phyloP scores from a whole-genome alignment of 495 filamentous ascomycete species.

The Penicillium argentinense region DNA sequence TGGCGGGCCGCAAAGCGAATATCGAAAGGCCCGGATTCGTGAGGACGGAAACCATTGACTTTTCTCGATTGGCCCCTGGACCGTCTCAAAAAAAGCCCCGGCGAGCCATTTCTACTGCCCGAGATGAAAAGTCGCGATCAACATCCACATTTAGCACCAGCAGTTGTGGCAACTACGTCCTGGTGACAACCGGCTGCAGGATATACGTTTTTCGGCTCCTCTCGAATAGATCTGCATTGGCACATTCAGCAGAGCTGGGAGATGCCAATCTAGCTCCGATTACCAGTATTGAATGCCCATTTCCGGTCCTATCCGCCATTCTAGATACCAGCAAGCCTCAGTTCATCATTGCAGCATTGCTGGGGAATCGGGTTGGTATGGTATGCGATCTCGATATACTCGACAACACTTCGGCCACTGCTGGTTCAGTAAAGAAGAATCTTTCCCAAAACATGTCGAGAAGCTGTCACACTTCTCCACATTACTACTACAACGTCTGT shows the following conservation, averaged over 20 bases:
- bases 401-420: neutral
- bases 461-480: constrained; percentile 25
- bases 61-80: constrained; percentile 28
- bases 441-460: constrained; percentile 18
- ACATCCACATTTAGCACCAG: constrained; percentile 53
- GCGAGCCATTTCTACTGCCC: neutral
- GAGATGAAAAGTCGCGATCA: neutral
- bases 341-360: constrained; percentile 60
- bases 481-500: constrained; percentile 59
- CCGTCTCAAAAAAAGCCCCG: constrained; percentile 10
- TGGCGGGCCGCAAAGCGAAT: constrained; percentile 48
- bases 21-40: constrained; percentile 47
- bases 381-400: constrained; percentile 53
- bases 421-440: constrained; percentile 8
- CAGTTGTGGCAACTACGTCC: constrained; percentile 58
- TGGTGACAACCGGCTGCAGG: constrained; percentile 56
- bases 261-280: constrained; percentile 42
- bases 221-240: constrained; percentile 20
- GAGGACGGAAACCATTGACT: constrained; percentile 33
- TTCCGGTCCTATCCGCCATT: constrained; percentile 57
- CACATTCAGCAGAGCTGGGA: constrained; percentile 8
- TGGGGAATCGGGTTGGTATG: constrained; percentile 62
- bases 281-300: constrained; percentile 58
- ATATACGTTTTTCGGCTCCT: constrained; percentile 62
- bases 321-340: constrained; percentile 61